Evolutionary conservation across 2,329 filamentous ascomycete genomes (phyloP).

Genomic region (Cercospora nicotianae): DNA sequence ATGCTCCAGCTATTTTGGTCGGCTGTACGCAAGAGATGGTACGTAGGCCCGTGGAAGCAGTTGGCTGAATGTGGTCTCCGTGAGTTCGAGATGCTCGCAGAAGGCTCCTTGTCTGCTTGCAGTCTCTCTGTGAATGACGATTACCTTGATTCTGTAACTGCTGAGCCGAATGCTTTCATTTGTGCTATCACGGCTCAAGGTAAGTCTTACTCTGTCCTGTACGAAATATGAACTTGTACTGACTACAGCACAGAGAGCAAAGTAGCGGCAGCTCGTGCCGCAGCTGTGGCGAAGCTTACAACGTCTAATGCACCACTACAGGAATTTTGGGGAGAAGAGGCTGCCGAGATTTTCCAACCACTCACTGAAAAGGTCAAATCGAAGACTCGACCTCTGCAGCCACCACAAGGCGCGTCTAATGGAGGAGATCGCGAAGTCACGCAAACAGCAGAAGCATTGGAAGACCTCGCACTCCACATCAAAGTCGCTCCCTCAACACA

Average conservation of each 20-base stretch:
- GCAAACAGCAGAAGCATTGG: background rate
- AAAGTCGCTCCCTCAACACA: background rate
- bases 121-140: no score
- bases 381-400: constrained; percentile 1
- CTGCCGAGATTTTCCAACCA: background rate
- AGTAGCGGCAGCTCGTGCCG: background rate
- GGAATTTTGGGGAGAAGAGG: background rate
- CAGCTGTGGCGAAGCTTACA: background rate
- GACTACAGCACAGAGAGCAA: background rate
- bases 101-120: no score
- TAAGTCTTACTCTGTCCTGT: no score
- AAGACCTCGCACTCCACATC: background rate
- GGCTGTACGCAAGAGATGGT: no score
- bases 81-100: no score
- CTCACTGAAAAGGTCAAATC: background rate
- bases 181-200: no score
- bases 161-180: no score
- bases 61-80: no score
- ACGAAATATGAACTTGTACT: background rate
- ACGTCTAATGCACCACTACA: background rate
- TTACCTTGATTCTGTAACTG: no score
- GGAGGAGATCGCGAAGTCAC: background rate
- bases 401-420: rapidly evolving
- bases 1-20: no score
- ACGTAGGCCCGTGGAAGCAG: no score